Evolutionary conservation across 306 rosid species (phyloP).

Genomic region (Fragaria nilgerrensis): DNA sequence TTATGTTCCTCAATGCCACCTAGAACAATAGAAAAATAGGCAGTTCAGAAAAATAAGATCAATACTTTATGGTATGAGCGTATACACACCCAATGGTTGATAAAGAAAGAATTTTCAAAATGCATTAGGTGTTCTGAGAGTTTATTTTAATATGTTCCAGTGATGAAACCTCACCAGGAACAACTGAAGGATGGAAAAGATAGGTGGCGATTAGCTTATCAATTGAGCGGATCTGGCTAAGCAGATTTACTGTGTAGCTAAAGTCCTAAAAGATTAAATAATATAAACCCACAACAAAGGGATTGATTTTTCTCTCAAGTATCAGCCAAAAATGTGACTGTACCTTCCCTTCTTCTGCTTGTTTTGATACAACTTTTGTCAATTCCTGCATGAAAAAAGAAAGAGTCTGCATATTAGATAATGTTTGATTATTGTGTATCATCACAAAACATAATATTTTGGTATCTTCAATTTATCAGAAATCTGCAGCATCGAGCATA

Average conservation of each 20-base stretch:
- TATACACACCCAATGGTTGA: background rate
- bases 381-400: constrained; percentile 55
- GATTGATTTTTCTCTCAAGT: constrained; percentile 24
- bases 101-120: background rate
- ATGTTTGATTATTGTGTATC: background rate
- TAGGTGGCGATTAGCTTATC: constrained; percentile 2
- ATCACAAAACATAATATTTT: background rate
- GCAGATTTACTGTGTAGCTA: constrained; percentile 3
- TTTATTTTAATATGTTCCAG: constrained; percentile 1
- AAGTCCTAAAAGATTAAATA: background rate
- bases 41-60: constrained; percentile 27
- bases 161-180: background rate
- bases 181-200: background rate
- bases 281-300: constrained; percentile 24
- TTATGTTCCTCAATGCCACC: constrained; percentile 95
- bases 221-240: constrained; percentile 15
- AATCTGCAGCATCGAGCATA: background rate
- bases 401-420: background rate
- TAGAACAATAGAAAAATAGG: constrained; percentile 22
- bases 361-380: constrained; percentile 79
- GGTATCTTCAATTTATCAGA: background rate
- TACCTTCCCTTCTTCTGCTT: constrained; percentile 98
- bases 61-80: background rate
- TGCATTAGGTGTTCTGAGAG: background rate
- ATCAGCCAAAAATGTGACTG: constrained; percentile 8